Base-by-base conservation (phyloP, 352 stramenopile genomes). In the Globisporangium viniferum region DNA sequence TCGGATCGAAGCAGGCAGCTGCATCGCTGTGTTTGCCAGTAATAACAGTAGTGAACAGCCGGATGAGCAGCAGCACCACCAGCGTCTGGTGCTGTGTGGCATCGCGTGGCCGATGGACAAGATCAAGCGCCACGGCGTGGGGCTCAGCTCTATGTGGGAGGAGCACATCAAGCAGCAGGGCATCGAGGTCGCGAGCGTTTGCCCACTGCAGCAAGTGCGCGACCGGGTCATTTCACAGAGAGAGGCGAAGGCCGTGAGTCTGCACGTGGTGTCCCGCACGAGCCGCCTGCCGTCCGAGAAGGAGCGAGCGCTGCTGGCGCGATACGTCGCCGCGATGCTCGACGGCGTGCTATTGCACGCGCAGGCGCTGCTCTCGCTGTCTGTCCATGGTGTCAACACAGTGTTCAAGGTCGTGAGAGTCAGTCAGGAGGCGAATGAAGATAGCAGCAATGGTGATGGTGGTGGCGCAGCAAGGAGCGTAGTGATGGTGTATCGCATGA, bases 91-190 rank as follows among this genome's bases (percentile, higher is more conserved):
- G 44, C 60, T 92, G 27, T 90, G 83, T 48, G 84, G 85, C 9
- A 35, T 92, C 58, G 84, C 79, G 56, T 90, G 83, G 81, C 82
- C 83, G 12, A 85, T 92, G 66, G 80, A 92, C 61, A 92, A 88
- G 58, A 80, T 92, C 73, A 87, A 88, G 69, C 80, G 79, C 20
- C 74, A 74, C 27, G 67, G 78, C 48, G 78, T 92, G 10, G 86
- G 83, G 55, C 67, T 94, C 3, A 91, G 81, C 74, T 78, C 72
- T 64, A 86, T 94, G 72, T 94, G 86, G 86, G 85, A 92, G 69
- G 75, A 74, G 8, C 71, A 76, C 36, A 67, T 89, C 1, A 59
- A 35, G 5, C 56, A 69, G 29, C 55, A 74, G 66, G 29, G 68
- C 22, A 70, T 51, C 18, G 71, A 75, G 9, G 69, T 61, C n/a